Conservation (phyloP, 2,329 filamentous ascomycete genomes). For the Aspergillus sp. region DNA sequence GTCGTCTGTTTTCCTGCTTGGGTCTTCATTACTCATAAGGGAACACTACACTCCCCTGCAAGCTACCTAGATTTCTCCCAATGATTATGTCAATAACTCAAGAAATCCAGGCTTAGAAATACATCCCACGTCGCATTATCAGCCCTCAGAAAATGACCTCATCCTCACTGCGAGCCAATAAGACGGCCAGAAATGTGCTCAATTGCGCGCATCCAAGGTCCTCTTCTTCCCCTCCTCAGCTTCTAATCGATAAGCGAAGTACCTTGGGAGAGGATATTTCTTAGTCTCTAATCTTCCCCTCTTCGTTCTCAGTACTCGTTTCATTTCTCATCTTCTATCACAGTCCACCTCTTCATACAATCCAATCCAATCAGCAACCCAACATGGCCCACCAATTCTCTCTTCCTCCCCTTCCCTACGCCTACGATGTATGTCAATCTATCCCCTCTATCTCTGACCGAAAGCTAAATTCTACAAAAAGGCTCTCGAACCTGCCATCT, state of each 20-base stretch:
- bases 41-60: too few relatives aligned
- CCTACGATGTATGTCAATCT: constrained; percentile 63
- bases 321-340: not conserved
- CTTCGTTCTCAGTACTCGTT: not conserved
- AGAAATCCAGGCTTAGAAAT: not conserved
- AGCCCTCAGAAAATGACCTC: not conserved
- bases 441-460: not conserved
- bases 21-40: too few relatives aligned
- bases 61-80: too few relatives aligned
- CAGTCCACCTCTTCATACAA: not conserved
- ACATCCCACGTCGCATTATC: not conserved
- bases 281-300: not conserved
- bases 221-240: not conserved
- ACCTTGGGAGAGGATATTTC: not conserved
- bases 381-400: constrained; percentile 48
- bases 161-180: not conserved
- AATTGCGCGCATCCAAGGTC: constrained; percentile 10
- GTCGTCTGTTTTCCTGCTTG: too few relatives aligned
- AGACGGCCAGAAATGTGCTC: constrained; percentile 8
- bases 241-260: not conserved
- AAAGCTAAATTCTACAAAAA: constrained; percentile 54
- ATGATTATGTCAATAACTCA: not conserved
- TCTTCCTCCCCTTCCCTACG: constrained; percentile 66
- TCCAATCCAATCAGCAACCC: not conserved
- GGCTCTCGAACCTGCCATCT: constrained; percentile 79